Percentiles rank a stretch among this genome's conserved stretches.
These are phyloP conservation scores for Aspergillus aculeatus DNA, from an alignment of 2,329 filamentous ascomycete species.

Conservation along the genomic window DNA sequence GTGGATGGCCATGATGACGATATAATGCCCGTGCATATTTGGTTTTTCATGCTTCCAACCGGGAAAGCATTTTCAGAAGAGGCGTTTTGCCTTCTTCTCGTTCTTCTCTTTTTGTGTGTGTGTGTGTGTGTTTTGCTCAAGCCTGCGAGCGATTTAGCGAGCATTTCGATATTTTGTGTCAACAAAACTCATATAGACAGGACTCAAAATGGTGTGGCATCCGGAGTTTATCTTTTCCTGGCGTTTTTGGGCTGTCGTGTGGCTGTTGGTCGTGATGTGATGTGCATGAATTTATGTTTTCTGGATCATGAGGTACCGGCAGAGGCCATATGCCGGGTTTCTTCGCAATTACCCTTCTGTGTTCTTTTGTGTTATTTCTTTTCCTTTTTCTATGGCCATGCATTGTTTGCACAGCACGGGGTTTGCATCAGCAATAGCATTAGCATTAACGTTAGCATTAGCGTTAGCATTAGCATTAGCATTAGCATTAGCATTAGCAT, in stretches of 20 bases:
- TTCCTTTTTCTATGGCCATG: not conserved
- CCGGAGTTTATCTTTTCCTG: conserved; percentile 11
- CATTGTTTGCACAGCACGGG: not conserved
- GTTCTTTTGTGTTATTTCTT: not conserved
- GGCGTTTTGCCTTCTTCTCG: conserved; percentile 11
- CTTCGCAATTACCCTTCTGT: not conserved
- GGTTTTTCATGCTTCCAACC: conserved; percentile 8
- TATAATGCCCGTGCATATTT: conserved; percentile 24
- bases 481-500: conserved; percentile 10
- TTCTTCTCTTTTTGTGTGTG: not conserved
- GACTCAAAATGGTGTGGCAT: conserved; percentile 5
- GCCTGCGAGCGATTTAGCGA: conserved; percentile 20
- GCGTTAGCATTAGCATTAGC: conserved; percentile 6
- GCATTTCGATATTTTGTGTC: conserved; percentile 5
- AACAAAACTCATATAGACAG: conserved; percentile 16
- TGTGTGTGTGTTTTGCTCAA: not conserved
- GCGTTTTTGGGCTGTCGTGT: conserved; percentile 2
- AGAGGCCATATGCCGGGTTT: not conserved
- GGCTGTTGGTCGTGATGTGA: not conserved
- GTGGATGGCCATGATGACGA: conserved; percentile 13
- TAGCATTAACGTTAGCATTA: conserved; percentile 8
- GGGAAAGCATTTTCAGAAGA: conserved; percentile 20
- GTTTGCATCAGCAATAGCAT: conserved; percentile 4
- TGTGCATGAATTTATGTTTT: not conserved
- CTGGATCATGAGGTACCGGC: not conserved